Conservation (phyloP, 2,329 filamentous ascomycete species). For the Diplocarpon mali region DNA sequence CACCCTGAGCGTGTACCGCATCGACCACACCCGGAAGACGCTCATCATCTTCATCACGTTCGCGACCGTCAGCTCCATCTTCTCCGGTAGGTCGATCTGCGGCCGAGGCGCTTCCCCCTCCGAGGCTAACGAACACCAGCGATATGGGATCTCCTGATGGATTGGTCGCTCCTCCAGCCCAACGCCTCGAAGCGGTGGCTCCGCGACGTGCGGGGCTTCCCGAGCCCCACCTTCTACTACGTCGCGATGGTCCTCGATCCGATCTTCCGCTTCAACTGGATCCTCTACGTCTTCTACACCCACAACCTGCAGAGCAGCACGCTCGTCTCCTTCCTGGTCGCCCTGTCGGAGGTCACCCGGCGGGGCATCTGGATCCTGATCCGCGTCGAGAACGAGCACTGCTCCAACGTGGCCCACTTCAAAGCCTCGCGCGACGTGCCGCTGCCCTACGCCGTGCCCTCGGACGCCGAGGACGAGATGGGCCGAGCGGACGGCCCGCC, state of each 20-base stretch:
- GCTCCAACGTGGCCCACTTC: slow-evolving; percentile 80
- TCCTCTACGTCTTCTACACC: slow-evolving; percentile 77
- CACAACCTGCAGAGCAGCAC: slow-evolving; percentile 74
- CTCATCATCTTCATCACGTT: slow-evolving; percentile 70
- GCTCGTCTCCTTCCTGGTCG: slow-evolving; percentile 67
- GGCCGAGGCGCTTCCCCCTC: no score
- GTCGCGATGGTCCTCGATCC: slow-evolving; percentile 71
- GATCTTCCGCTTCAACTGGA: slow-evolving; percentile 81
- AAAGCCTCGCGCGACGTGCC: slow-evolving; percentile 82
- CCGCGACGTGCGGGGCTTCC: slow-evolving; percentile 70
- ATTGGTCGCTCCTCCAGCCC: slow-evolving; percentile 83
- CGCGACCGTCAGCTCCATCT: slow-evolving; percentile 71
- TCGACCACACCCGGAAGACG: slow-evolving; percentile 44
- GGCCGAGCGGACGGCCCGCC: neutral
- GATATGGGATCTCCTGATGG: slow-evolving; percentile 93
- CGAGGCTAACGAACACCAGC: slow-evolving; percentile 32
- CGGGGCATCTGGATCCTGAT: slow-evolving; percentile 87
- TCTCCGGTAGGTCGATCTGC: slow-evolving; percentile 45
- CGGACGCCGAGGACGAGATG: slow-evolving; percentile 13
- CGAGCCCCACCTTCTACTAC: slow-evolving; percentile 76
- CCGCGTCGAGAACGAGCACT: slow-evolving; percentile 96
- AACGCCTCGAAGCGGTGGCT: slow-evolving; percentile 57
- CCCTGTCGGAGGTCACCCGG: slow-evolving; percentile 68
- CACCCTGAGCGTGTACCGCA: slow-evolving; percentile 72
- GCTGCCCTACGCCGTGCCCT: slow-evolving; percentile 52